These are phyloP conservation scores for Terana coerulea DNA, from an alignment of 768 basidiomycete genomes.

Conservation along the genomic window DNA sequence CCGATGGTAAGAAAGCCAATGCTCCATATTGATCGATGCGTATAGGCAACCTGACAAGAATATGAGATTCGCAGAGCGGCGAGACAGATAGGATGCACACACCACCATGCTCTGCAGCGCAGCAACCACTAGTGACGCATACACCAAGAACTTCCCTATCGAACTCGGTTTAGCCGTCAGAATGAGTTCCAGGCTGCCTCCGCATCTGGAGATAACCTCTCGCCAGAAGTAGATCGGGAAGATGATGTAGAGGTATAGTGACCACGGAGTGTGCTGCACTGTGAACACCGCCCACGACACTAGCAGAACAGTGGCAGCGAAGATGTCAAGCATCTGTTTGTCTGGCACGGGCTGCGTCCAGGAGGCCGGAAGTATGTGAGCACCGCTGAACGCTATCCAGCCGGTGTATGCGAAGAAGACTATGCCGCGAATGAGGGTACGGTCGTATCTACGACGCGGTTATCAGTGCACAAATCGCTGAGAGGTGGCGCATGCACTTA, in stretches of 20 bases:
- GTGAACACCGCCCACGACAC: slow-evolving; percentile 49
- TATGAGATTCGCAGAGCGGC: neutral
- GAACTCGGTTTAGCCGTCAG: slow-evolving; percentile 3
- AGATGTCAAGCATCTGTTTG: slow-evolving; percentile 21
- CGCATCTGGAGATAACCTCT: slow-evolving; percentile 32
- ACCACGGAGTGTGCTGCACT: slow-evolving; percentile 63
- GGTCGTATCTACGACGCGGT: slow-evolving; percentile 55
- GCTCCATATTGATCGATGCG: slow-evolving; percentile 69
- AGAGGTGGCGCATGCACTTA: slow-evolving; percentile 18
- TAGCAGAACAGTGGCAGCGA: slow-evolving; percentile 27
- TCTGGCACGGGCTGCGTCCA: slow-evolving; percentile 15
- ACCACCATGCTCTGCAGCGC: slow-evolving; percentile 73
- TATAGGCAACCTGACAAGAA: slow-evolving; percentile 57
- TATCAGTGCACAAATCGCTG: slow-evolving; percentile 4
- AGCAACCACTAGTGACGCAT: slow-evolving; percentile 32
- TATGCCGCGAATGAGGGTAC: slow-evolving; percentile 62
- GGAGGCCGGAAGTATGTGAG: slow-evolving; percentile 49
- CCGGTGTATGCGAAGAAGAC: slow-evolving; percentile 72
- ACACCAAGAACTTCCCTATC: slow-evolving; percentile 15
- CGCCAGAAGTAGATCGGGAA: slow-evolving; percentile 82
- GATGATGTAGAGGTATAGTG: slow-evolving; percentile 69
- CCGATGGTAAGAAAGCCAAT: slow-evolving; percentile 59
- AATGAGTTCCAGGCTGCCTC: neutral
- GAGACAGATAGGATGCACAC: slow-evolving; percentile 25
- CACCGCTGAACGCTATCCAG: slow-evolving; percentile 68